Percentiles rank a stretch among this genome's conserved stretches.
Conservation (phyloP, 2,329 filamentous ascomycete species). For the Xylaria sp. region DNA sequence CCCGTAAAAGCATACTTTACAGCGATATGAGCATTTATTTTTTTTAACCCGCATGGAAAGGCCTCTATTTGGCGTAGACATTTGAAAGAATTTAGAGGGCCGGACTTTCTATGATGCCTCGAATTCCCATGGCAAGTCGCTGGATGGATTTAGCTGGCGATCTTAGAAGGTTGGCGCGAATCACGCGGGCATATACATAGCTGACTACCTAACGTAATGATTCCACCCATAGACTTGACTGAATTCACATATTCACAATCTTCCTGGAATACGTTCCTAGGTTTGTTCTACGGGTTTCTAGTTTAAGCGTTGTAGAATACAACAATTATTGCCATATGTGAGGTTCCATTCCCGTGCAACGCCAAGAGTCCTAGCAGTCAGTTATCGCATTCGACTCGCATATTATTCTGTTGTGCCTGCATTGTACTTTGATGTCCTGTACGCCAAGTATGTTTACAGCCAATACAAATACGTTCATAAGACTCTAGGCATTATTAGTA, state of each 20-base stretch:
- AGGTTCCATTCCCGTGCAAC: not conserved
- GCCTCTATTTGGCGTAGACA: conserved; percentile 29
- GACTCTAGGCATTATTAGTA: too few relatives aligned
- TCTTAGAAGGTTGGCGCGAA: conserved; percentile 23
- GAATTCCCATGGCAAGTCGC: conserved; percentile 21
- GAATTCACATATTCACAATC: conserved; percentile 6
- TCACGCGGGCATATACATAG: conserved; percentile 26
- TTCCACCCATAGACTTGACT: conserved; percentile 34
- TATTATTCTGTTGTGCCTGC: too few relatives aligned
- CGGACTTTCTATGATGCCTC: conserved; percentile 8
- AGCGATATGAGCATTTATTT: conserved; percentile 32
- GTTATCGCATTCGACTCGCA: not conserved
- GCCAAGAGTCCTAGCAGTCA: not conserved
- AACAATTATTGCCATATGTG: not conserved
- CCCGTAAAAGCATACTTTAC: conserved; percentile 29
- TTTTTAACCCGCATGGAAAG: conserved; percentile 38
- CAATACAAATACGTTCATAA: too few relatives aligned
- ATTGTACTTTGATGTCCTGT: too few relatives aligned
- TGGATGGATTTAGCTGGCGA: conserved; percentile 28
- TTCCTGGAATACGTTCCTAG: not conserved
- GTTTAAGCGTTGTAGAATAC: not conserved
- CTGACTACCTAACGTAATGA: conserved; percentile 36
- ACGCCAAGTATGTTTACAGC: too few relatives aligned
- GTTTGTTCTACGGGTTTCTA: not conserved
- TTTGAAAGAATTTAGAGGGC: conserved; percentile 34